phyloP scores from a whole-genome alignment of 2,329 filamentous ascomycete genomes.

The Epichloe sylvatica region DNA sequence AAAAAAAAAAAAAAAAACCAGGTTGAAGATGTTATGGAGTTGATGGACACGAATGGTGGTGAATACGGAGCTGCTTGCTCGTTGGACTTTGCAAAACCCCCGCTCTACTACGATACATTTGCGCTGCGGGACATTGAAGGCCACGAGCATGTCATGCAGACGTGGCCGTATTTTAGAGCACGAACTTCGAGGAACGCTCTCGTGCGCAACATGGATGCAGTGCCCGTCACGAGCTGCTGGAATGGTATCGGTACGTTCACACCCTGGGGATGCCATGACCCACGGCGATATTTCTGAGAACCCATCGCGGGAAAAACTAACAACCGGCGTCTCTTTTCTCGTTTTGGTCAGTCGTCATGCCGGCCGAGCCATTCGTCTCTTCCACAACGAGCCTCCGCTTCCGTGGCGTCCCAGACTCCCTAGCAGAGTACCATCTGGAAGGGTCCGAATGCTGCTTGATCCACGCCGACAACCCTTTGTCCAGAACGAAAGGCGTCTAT shows the following conservation, averaged over 20 bases:
- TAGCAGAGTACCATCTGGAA: constrained; percentile 51
- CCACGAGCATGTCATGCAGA: constrained; percentile 34
- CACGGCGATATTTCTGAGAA: background rate
- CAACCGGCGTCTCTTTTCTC: background rate
- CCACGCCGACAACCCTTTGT: constrained; percentile 54
- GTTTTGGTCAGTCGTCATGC: constrained; percentile 28
- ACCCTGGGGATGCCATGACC: background rate
- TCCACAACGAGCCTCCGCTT: constrained; percentile 36
- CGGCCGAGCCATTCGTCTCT: constrained; percentile 40
- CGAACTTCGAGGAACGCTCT: constrained; percentile 38
- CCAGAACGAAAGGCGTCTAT: constrained; percentile 40
- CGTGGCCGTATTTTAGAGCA: constrained; percentile 46
- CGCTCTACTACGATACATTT: constrained; percentile 48
- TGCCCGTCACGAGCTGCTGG: constrained; percentile 32
- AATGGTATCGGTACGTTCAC: constrained; percentile 26
- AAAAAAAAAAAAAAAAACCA: constrained; percentile 16
- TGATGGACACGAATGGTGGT: constrained; percentile 43
- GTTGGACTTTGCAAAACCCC: constrained; percentile 42
- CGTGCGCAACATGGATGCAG: constrained; percentile 30
- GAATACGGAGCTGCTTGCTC: constrained; percentile 49
- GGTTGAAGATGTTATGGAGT: constrained; percentile 39
- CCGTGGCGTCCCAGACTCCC: constrained; percentile 47
- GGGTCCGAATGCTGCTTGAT: constrained; percentile 70
- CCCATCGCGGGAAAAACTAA: background rate
- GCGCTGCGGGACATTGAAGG: constrained; percentile 42